Base-by-base conservation (phyloP, 2,329 filamentous ascomycete genomes). In the Ophiostoma tasmaniense region DNA sequence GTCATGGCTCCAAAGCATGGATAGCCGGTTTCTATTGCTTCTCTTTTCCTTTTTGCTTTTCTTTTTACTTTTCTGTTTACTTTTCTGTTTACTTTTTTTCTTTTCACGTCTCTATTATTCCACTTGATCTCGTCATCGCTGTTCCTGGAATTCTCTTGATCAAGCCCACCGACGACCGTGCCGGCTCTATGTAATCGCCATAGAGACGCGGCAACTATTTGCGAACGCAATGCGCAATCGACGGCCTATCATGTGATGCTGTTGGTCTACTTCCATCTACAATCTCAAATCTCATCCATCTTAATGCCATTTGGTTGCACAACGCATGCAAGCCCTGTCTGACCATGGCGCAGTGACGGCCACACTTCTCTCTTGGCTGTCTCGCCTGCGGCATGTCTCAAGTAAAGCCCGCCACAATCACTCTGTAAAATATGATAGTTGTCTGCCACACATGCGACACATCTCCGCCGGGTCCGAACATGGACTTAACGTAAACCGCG, bases 381-480 rank as follows among this genome's bases (percentile, higher is more conserved):
- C 50, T 55, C 20, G 22, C 25, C 50, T 28, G 22, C 50, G 22
- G 22, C n/a, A 25, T 11, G 50, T 55, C 50, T 55, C 50, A 55
- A 55, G n/a, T 25, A 55, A 55, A 55, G n/a, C 22, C 20, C n/a
- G 50, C 14, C 50, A 22, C 50, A 55, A 39, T 13, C 11, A 39
- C 37, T 14, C 37, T 39, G 37, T 39, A 39, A 11, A 25, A 55
- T 22, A 7, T 6, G 2, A 45, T 45, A 8, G 17, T 17, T 17
- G 22, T 17, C 13, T 62, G 35, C n/a, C 30, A 45, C 42, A 45
- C 45, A 50, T 39, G n/a, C 42, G 33, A 22, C 65, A 45, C 66
- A 69, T 70, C 66, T 70, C 66, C 68, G 68, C 68, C 68, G 66
- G 68, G 68, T 70, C 68, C 68, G 68, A 70, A 55, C 59, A 17